Evolutionary conservation across 805 yeast species (phyloP), one percentile per base, ranked within the genome.

Genomic region (Lipomyces sp.): DNA sequence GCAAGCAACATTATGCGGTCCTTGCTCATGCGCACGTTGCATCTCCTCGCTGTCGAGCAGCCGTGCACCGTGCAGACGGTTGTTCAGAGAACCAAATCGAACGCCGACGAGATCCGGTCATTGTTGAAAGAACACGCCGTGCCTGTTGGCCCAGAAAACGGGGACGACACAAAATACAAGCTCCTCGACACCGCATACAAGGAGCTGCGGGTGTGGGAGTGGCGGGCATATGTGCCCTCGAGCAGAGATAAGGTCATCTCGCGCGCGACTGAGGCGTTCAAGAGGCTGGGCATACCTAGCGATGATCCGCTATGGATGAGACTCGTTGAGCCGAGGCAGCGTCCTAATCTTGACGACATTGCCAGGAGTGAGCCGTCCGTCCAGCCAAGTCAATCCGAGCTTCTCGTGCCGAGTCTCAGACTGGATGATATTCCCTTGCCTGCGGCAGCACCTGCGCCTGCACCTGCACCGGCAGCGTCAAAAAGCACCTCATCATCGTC

Each of bases 31-130:
- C 71, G 75, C 45, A 66, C 78, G 34, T 59, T 76, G 21, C 75
- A 75, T 54, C 62, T 74, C 23, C 59, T 78, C 33, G 78, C 82
- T 1, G 62, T 78, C 37, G 82, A 80, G 1, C 51, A 47, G 24
- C 80, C 82, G 1, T 63, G 66, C 16, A 61, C 76, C 0, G 55
- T 63, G 1, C 57, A 61, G 2, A 65, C 65, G 1, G 57, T 78
- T 11, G 52, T 65, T 7, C 54, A 57, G 29, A 61, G 65, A 21
- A 63, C 71, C 0, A 67, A 67, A 43, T 51, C 66, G 22, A 33
- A 62, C 2, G 43, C 51, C 6, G 47, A 53, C 4, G 74, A 68
- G 14, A 61, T 69, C 8, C 58, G 60, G 11, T 41, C 61, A 0
- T 59, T 69, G 4, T 57, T 76, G 8, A 45, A 60, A 46, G 58